A percentile compares a stretch with the other conserved stretches of the same genome.
Conservation (phyloP, 2,329 filamentous ascomycete species). For the Plectosphaerella plurivora region DNA sequence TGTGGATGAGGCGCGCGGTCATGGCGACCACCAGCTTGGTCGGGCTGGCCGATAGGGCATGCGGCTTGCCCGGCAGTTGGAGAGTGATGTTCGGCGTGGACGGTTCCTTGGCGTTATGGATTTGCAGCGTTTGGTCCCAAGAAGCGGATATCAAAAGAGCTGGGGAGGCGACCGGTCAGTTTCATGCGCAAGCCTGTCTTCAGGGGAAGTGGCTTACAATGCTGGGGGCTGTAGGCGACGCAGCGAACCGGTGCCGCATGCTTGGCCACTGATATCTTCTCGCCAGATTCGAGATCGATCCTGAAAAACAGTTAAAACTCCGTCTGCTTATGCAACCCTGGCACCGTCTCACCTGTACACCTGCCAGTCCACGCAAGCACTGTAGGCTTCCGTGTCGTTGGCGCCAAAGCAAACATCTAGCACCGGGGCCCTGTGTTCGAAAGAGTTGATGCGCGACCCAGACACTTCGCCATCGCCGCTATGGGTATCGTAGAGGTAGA, state of each 20-base stretch:
- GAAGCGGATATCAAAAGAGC: conserved; percentile 81
- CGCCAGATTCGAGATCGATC: conserved; percentile 67
- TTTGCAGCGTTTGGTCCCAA: conserved; percentile 88
- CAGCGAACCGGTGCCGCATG: conserved; percentile 78
- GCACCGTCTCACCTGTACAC: conserved; percentile 61
- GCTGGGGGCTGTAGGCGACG: conserved; percentile 73
- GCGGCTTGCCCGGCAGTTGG: conserved; percentile 77
- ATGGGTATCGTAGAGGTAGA: conserved; percentile 81
- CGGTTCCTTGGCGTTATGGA: conserved; percentile 62
- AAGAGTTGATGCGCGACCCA: conserved; percentile 65
- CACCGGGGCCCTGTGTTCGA: conserved; percentile 79
- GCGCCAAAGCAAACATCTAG: conserved; percentile 88
- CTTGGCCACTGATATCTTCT: conserved; percentile 70
- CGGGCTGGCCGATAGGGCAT: conserved; percentile 73
- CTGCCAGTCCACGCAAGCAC: conserved; percentile 79
- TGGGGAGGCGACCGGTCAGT: conserved; percentile 18
- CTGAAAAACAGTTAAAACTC: conserved; percentile 18
- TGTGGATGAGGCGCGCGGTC: conserved; percentile 88
- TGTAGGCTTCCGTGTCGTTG: conserved; percentile 79
- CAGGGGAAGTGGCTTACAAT: conserved; percentile 44
- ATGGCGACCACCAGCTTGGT: conserved; percentile 92
- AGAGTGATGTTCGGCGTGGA: conserved; percentile 58
- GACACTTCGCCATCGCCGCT: conserved; percentile 49
- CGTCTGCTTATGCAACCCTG: neutral
- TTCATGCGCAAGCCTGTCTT: neutral